Percentiles rank a stretch among this genome's conserved stretches.
Evolutionary conservation across 83 land plant genomes (phyloP).

Genomic region (Diphasiastrum complanatum): DNA sequence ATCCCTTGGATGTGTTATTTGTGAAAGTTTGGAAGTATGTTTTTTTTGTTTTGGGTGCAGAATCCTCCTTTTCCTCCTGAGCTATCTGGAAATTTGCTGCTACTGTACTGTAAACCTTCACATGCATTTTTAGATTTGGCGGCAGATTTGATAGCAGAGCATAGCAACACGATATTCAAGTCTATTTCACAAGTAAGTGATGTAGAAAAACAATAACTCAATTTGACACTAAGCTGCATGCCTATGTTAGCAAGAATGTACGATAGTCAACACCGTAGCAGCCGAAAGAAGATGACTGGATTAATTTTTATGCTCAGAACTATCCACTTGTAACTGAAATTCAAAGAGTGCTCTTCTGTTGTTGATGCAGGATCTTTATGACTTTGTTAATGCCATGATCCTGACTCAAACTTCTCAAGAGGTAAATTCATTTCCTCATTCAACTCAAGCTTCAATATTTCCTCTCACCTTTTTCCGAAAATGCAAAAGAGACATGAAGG

Average conservation of each 20-base stretch:
- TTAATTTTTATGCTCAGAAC: neutral
- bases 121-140: constrained; percentile 37
- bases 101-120: constrained; percentile 37
- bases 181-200: constrained; percentile 29
- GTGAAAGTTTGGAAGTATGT: constrained; percentile 3
- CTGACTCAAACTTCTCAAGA: constrained; percentile 26
- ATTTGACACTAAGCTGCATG: no score
- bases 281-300: no score
- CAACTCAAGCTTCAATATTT: neutral
- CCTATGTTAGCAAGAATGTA: no score
- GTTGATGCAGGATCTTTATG: constrained; percentile 30
- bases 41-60: constrained; percentile 17
- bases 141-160: constrained; percentile 38
- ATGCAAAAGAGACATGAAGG: no score
- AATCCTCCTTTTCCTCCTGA: constrained; percentile 39
- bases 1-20: no score
- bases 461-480: no score
- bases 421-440: constrained; percentile 17
- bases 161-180: constrained; percentile 29
- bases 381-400: constrained; percentile 32
- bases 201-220: no score
- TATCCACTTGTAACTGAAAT: neutral
- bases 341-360: neutral
- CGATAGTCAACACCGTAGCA: no score
- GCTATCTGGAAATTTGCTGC: constrained; percentile 29